Percentiles rank a stretch among this genome's conserved stretches.
These are phyloP conservation scores for Dovyalis caffra DNA, from an alignment of 345 rosid species.

Conservation along the genomic window DNA sequence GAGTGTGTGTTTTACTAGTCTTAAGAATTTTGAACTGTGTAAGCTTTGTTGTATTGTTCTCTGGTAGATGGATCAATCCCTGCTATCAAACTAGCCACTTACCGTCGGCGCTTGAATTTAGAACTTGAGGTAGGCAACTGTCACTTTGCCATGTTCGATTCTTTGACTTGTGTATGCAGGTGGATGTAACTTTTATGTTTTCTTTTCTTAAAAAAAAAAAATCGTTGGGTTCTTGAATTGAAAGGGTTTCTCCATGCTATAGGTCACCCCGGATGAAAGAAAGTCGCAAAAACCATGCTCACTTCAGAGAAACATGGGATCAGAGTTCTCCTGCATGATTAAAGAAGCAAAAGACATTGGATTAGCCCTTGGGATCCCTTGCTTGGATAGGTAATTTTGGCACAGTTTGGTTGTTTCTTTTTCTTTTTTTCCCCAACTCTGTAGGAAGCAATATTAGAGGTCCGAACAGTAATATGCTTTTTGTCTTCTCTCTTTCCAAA, in stretches of 20 bases:
- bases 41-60: background rate
- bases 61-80: slow-evolving; percentile 87
- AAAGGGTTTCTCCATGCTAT: slow-evolving; percentile 12
- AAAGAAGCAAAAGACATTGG: slow-evolving; percentile 84
- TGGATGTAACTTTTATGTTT: background rate
- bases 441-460: background rate
- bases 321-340: slow-evolving; percentile 83
- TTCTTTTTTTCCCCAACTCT: background rate
- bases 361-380: slow-evolving; percentile 76
- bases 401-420: background rate
- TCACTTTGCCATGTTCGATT: background rate
- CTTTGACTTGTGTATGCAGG: background rate
- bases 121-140: slow-evolving; percentile 47
- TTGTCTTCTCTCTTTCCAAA: slow-evolving; percentile 10
- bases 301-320: slow-evolving; percentile 81
- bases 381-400: slow-evolving; percentile 75
- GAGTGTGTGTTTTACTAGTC: background rate
- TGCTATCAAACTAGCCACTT: slow-evolving; percentile 77
- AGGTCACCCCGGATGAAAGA: slow-evolving; percentile 52
- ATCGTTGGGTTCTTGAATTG: background rate
- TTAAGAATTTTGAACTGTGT: background rate
- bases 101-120: slow-evolving; percentile 61
- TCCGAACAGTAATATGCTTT: background rate
- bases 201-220: too few relatives aligned
- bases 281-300: slow-evolving; percentile 48